phyloP scores from a whole-genome alignment of 225 moss, liverwort and hornwort genomes.

The Rhytidiadelphus loreus region DNA sequence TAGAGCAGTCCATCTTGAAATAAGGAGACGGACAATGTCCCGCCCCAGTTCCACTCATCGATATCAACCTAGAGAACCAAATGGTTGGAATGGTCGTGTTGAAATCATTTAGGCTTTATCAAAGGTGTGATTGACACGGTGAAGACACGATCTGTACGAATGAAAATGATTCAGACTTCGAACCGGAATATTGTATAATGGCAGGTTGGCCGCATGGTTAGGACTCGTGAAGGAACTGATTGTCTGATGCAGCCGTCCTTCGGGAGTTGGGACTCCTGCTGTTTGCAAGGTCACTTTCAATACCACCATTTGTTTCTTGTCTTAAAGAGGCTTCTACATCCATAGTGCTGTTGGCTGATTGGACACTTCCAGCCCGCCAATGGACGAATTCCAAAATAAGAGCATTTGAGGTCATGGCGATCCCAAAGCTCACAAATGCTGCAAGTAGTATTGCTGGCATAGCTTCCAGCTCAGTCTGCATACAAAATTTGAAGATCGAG shows the following conservation, averaged over 20 bases:
- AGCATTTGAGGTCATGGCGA: slow-evolving; percentile 22
- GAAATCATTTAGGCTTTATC: not conserved
- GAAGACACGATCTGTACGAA: not conserved
- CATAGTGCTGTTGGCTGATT: not conserved
- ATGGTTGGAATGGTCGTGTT: not conserved
- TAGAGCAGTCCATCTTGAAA: not conserved
- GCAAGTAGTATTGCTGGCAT: slow-evolving; percentile 22
- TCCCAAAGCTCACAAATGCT: slow-evolving; percentile 22
- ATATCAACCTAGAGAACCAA: not conserved
- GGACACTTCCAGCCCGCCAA: slow-evolving; percentile 1
- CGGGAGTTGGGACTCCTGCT: not conserved
- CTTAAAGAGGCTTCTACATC: not conserved
- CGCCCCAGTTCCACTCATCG: not conserved
- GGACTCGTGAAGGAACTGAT: not conserved
- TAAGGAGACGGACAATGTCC: not conserved
- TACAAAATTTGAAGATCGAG: not conserved
- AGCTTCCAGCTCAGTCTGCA: slow-evolving; percentile 19
- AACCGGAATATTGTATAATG: not conserved
- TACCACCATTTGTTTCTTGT: not conserved
- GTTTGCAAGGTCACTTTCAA: slow-evolving; percentile 2
- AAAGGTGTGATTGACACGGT: not conserved
- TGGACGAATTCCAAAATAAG: slow-evolving; percentile 23
- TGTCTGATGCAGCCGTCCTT: not conserved
- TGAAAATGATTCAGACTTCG: not conserved
- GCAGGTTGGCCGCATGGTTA: not conserved